phyloP scores from a whole-genome alignment of 2,329 filamentous ascomycete species.

The Aspergillus aculeatinus region DNA sequence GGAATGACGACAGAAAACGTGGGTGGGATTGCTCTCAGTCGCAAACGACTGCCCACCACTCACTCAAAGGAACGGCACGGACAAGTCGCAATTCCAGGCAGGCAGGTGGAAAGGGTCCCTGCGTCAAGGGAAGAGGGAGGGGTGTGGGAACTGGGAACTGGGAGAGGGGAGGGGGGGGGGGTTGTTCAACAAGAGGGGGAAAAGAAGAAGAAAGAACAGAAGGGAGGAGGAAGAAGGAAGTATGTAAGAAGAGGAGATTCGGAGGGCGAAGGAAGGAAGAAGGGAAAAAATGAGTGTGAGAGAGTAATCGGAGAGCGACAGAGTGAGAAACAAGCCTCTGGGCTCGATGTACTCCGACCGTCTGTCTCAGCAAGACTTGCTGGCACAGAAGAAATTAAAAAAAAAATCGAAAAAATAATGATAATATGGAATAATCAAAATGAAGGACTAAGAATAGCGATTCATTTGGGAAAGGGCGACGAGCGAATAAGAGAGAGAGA shows the following conservation, averaged over 20 bases:
- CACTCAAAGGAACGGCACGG: conserved; percentile 9
- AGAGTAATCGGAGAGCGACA: conserved; percentile 14
- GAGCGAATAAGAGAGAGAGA: no score
- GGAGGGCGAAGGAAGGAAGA: conserved; percentile 12
- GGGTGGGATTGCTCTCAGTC: conserved; percentile 10
- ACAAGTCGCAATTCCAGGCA: conserved; percentile 6
- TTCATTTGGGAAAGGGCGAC: conserved; percentile 18
- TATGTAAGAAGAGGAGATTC: conserved; percentile 7
- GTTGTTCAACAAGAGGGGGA: background rate
- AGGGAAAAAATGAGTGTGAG: conserved; percentile 12
- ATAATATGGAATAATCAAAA: conserved; percentile 8
- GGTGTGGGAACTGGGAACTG: conserved; percentile 11
- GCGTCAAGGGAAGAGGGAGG: conserved; percentile 13
- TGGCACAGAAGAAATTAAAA: background rate
- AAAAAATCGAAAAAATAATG: conserved; percentile 1
- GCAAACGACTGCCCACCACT: conserved; percentile 27
- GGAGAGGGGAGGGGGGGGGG: conserved; percentile 14
- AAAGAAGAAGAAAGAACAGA: conserved; percentile 9
- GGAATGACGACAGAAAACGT: conserved; percentile 33
- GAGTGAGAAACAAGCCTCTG: conserved; percentile 8
- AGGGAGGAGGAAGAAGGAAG: conserved; percentile 14
- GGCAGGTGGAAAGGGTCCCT: conserved; percentile 18
- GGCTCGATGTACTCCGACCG: background rate
- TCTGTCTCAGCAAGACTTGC: background rate
- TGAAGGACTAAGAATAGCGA: conserved; percentile 14